Evolutionary conservation across 805 yeast species (phyloP).

Genomic region (Candida nemodendra): DNA sequence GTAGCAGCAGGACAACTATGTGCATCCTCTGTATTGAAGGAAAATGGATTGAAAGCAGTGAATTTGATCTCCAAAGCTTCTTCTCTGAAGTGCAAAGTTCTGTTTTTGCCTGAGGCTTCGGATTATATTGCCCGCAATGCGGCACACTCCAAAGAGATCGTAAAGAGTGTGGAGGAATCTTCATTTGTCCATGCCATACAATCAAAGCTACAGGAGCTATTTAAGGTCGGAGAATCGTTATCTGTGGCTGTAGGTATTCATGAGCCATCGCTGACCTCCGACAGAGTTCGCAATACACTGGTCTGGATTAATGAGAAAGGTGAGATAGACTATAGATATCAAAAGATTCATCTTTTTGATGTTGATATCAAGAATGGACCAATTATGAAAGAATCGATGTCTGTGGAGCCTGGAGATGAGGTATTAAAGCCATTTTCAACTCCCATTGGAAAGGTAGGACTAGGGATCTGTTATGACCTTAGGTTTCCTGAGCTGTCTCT

Average conservation of each 20-base stretch:
- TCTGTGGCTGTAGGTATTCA: slow-evolving; percentile 87
- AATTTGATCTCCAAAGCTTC: slow-evolving; percentile 65
- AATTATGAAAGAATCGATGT: slow-evolving; percentile 67
- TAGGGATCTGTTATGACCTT: slow-evolving; percentile 81
- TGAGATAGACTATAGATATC: slow-evolving; percentile 64
- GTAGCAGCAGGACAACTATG: slow-evolving; percentile 88
- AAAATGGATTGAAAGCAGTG: slow-evolving; percentile 60
- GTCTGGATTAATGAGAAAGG: slow-evolving; percentile 71
- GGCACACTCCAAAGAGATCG: slow-evolving; percentile 61
- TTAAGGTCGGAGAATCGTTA: slow-evolving; percentile 40
- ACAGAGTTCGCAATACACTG: slow-evolving; percentile 66
- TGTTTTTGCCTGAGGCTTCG: slow-evolving; percentile 91
- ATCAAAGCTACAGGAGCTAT: slow-evolving; percentile 42
- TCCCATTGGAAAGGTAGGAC: slow-evolving; percentile 64
- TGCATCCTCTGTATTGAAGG: slow-evolving; percentile 59
- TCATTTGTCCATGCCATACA: slow-evolving; percentile 45
- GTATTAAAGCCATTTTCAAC: slow-evolving; percentile 55
- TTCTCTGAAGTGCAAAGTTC: slow-evolving; percentile 54
- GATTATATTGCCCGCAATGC: slow-evolving; percentile 81
- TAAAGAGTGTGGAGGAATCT: slow-evolving; percentile 41
- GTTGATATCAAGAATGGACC: slow-evolving; percentile 84
- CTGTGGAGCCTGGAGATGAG: slow-evolving; percentile 75
- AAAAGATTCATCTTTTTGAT: slow-evolving; percentile 86
- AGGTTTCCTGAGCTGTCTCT: slow-evolving; percentile 82
- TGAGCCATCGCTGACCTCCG: slow-evolving; percentile 55